Conservation (phyloP, 2,329 filamentous ascomycete genomes). For the Pseudogymnoascus sp. region DNA sequence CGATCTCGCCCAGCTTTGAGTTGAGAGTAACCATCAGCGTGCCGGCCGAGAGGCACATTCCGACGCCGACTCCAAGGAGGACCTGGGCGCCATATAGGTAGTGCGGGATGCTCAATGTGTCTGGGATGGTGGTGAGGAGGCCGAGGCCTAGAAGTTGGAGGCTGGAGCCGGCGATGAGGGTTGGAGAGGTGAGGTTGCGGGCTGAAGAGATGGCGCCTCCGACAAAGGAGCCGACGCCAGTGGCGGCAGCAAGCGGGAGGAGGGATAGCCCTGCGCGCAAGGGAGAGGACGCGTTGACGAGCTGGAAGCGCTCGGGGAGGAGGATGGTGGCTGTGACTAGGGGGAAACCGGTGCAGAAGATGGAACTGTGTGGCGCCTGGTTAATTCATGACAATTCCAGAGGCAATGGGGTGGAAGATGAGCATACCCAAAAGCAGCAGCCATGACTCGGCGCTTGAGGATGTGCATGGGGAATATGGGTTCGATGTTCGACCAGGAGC, state of each 20-base stretch:
- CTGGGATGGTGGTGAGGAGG: slow-evolving; percentile 12
- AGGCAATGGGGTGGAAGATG: background rate
- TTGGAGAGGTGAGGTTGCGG: slow-evolving; percentile 11
- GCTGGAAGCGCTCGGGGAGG: slow-evolving; percentile 13
- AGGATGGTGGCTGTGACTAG: slow-evolving; percentile 9
- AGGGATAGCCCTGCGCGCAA: slow-evolving; percentile 10
- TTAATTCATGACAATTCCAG: background rate
- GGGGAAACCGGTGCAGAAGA: slow-evolving; percentile 10
- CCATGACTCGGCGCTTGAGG: slow-evolving; percentile 11
- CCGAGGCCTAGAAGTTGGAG: slow-evolving; percentile 12
- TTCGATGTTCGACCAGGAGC: background rate
- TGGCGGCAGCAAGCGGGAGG: slow-evolving; percentile 11
- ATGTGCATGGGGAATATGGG: slow-evolving; percentile 4
- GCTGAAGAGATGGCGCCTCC: slow-evolving; percentile 7
- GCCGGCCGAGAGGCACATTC: slow-evolving; percentile 11
- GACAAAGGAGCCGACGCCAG: slow-evolving; percentile 11
- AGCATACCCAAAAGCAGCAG: slow-evolving; percentile 7
- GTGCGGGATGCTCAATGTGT: background rate
- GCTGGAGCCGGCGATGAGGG: slow-evolving; percentile 4
- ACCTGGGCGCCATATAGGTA: slow-evolving; percentile 10
- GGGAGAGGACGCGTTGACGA: slow-evolving; percentile 9
- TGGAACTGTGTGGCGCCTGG: background rate
- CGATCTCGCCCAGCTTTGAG: slow-evolving; percentile 20
- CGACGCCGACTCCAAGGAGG: slow-evolving; percentile 12
- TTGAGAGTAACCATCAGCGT: slow-evolving; percentile 6